Evolutionary conservation across 495 filamentous ascomycete genomes (phyloP).

Genomic region (Margaritispora aquatica): DNA sequence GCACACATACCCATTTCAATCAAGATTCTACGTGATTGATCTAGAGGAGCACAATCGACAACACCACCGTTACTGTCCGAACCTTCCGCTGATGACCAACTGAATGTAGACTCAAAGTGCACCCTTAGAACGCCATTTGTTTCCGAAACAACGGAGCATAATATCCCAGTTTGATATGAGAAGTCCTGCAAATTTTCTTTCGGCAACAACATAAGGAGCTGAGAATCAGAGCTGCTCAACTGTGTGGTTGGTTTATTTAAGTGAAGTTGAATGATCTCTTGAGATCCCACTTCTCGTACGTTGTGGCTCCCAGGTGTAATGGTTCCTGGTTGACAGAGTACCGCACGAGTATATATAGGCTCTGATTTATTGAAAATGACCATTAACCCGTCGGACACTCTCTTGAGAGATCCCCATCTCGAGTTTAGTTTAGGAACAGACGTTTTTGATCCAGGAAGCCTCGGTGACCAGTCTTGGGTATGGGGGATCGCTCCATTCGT

Average conservation of each 20-base stretch:
- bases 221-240: not conserved
- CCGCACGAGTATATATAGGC: not conserved
- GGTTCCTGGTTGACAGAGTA: not conserved
- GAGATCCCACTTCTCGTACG: not conserved
- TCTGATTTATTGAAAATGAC: not conserved
- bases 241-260: not conserved
- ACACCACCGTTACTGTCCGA: not conserved
- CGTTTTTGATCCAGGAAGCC: not conserved
- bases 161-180: not conserved
- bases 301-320: not conserved
- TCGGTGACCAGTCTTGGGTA: not conserved
- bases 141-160: not conserved
- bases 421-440: not conserved
- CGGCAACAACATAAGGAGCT: not conserved
- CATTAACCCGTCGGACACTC: not conserved
- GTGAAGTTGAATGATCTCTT: not conserved
- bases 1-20: not conserved
- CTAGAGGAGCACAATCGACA: not conserved
- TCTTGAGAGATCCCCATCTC: not conserved
- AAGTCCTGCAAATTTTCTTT: not conserved
- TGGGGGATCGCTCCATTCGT: not conserved
- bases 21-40: not conserved
- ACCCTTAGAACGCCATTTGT: not conserved
- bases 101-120: not conserved
- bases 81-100: not conserved